These are phyloP conservation scores for Beauveria sp. DNA, from an alignment of 2,329 filamentous ascomycete species.

Conservation along the genomic window DNA sequence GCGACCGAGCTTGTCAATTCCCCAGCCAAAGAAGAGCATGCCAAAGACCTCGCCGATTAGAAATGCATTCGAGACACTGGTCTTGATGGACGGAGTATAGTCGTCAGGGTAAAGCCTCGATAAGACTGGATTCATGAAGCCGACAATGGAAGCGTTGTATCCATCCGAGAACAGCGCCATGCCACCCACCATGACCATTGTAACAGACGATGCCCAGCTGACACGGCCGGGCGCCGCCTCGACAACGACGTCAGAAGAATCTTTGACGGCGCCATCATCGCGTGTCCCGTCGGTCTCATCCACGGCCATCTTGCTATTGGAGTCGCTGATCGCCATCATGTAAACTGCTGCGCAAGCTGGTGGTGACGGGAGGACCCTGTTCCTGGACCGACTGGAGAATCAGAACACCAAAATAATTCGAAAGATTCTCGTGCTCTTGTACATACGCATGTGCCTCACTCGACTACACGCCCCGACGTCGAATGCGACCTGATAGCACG, in stretches of 20 bases:
- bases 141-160: slow-evolving; percentile 28
- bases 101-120: slow-evolving; percentile 23
- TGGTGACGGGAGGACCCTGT: too few species aligned
- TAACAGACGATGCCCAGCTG: not conserved
- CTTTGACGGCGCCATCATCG: too few species aligned
- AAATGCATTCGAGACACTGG: slow-evolving; percentile 31
- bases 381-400: too few species aligned
- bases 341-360: too few species aligned
- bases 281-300: too few species aligned
- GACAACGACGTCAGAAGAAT: not conserved
- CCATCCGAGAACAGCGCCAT: slow-evolving; percentile 26
- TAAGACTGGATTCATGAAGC: slow-evolving; percentile 26
- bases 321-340: too few species aligned
- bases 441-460: too few species aligned
- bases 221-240: not conserved
- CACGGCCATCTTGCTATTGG: too few species aligned
- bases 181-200: slow-evolving; percentile 22
- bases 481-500: too few species aligned
- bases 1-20: slow-evolving; percentile 38
- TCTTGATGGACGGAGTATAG: slow-evolving; percentile 27
- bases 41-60: slow-evolving; percentile 35
- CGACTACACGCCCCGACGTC: too few species aligned
- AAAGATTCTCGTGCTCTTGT: too few species aligned
- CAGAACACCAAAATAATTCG: too few species aligned
- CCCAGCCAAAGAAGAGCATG: slow-evolving; percentile 32